Conservation (phyloP, 1,139 yeast species). For the Suhomyces guaymorum region DNA sequence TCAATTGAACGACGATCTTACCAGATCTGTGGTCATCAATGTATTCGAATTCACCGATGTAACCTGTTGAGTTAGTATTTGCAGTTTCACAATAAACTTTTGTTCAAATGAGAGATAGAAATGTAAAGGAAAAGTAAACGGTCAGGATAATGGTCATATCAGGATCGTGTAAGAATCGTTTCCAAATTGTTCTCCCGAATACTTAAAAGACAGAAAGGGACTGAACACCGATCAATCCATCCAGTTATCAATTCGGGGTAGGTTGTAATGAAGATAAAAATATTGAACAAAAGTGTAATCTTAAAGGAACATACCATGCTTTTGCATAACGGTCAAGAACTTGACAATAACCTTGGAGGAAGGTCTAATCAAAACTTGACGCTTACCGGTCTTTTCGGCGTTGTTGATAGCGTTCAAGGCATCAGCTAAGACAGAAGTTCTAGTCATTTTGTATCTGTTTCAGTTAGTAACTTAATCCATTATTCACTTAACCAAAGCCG, state of each 20-base stretch:
- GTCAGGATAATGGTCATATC: slow-evolving; percentile 36
- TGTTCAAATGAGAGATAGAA: background rate
- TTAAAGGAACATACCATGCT: slow-evolving; percentile 55
- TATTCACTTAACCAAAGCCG: slow-evolving; percentile 23
- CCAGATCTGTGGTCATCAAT: slow-evolving; percentile 99
- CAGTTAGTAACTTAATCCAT: slow-evolving; percentile 16
- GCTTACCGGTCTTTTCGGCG: slow-evolving; percentile 99
- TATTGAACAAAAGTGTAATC: background rate
- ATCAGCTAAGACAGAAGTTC: slow-evolving; percentile 98
- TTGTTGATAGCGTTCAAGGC: slow-evolving; percentile 98
- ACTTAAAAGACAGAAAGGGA: slow-evolving; percentile 97
- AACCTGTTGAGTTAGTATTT: slow-evolving; percentile 48
- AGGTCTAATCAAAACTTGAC: slow-evolving; percentile 98
- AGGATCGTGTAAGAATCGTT: slow-evolving; percentile 78
- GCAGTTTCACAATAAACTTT: slow-evolving; percentile 1
- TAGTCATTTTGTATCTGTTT: slow-evolving; percentile 71
- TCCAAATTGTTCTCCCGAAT: slow-evolving; percentile 83
- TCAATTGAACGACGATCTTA: slow-evolving; percentile 92
- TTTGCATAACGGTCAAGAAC: slow-evolving; percentile 96
- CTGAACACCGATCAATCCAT: slow-evolving; percentile 85
- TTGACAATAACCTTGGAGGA: slow-evolving; percentile 98
- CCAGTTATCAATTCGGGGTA: slow-evolving; percentile 97
- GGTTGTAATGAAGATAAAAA: slow-evolving; percentile 7
- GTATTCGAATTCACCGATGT: slow-evolving; percentile 98
- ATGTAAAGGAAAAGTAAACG: slow-evolving; percentile 83